Evolutionary conservation across 2,329 filamentous ascomycete species (phyloP), one percentile per base, ranked within the genome.

Genomic region (Exophiala calicioides): DNA sequence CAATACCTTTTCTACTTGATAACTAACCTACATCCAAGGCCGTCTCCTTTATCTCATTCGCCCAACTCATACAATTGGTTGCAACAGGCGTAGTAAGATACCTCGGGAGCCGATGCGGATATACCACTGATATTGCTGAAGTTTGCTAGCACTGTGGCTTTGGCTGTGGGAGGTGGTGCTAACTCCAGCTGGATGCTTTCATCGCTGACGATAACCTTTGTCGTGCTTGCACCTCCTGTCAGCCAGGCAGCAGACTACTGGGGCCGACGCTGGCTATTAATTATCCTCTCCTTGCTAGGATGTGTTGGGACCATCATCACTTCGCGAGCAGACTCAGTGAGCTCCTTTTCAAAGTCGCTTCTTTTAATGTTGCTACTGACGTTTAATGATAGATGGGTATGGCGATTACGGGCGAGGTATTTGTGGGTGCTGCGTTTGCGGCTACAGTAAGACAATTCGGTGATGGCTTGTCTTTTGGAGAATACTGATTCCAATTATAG

Each of bases 171-270:
- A 20, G 44, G 44, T 12, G 44, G 19, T 10, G 35, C 20, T 9
- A 40, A 34, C 7, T 21, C 35, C 10, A 35, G 27, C 12, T 47
- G 44, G 44, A 40, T 47, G 36, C 16, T 47, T 15, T 16, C 36
- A 2, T 20, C 36, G n/a, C 12, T 47, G 9, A 41, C 44, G 5
- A 32, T 47, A 12, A 21, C 36, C 18, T 34, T 47, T n/a, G 44
- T 41, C 4, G 44, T 47, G 10, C 21, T 47, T 23, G 26, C 36
- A 4, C 35, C 44, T 18, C 36, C 36, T 29, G 36, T 35, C 13
- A 47, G 44, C 36, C 36, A 41, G 10, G 44, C 36, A 62, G 16
- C 34, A 4, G 34, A 47, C 23, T 34, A 33, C 24, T 45, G 42
- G 42, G 42, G 42, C 15, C 32, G 42, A 18, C 32, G 42, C 6